Base-by-base conservation (phyloP, 352 stramenopile genomes). In the Phytophthora syringae region DNA sequence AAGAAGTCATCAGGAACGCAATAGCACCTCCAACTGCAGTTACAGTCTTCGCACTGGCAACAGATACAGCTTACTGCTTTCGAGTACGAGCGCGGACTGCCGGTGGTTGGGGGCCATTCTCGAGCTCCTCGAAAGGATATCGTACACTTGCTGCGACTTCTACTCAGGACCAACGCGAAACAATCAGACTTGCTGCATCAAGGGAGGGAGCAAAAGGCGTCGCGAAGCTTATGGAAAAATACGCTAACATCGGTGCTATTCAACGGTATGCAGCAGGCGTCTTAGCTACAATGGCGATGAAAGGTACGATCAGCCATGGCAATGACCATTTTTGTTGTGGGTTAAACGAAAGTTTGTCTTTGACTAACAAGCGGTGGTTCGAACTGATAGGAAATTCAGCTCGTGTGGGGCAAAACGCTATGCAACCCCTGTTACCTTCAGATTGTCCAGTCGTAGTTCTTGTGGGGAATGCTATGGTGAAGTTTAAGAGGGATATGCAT, bases 71-170 rank as follows among this genome's bases (percentile, higher is more conserved):
- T 3, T 92, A 87, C 53, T 77, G 81, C 42, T 91, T 93, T 49
- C 82, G 84, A 42, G 70, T 81, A 30, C 79, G 82, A 20, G 86
- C 86, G 18, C 58, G 79, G 11, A 84, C 70, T 32, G 74, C 74
- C 21, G 84, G 86, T 0, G 86, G 84, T 1, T 94, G 84, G 86
- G 81, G 84, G 0, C 75, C 79, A 11, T 90, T 87, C 49, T 92
- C 82, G 0, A n/a, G n/a, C 1, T 20, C 55, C 2, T 81, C 68
- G 9, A 13, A 40, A 21, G 56, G 57, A 10, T 80, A 87, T 56
- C 70, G 80, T 10, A 92, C 85, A 2, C 61, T 44, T 0, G 80
- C 79, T 1, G 72, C 27, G 50, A 39, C 74, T 1, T 77, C 64
- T 20, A 72, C 69, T 2, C 47, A 67, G n/a, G 57, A 75, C 24